Percentiles rank a stretch among this genome's conserved stretches.
phyloP scores from a whole-genome alignment of 2,329 filamentous ascomycete genomes.

The Pestalotiopsis sp. region DNA sequence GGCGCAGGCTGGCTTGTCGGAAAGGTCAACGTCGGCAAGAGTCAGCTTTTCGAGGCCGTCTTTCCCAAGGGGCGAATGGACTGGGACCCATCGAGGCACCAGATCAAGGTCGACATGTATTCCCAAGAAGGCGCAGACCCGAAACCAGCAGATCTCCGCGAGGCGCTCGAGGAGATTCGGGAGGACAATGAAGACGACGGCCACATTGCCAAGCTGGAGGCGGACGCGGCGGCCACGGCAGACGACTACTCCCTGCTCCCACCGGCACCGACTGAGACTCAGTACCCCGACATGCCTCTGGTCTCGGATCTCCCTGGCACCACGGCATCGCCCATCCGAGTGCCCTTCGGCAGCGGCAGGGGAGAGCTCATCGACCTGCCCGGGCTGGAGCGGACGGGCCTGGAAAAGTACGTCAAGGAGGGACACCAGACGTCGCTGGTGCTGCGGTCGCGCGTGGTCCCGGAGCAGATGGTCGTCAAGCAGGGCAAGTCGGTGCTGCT shows the following conservation, averaged over 20 bases:
- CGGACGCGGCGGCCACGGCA: slow-evolving; percentile 33
- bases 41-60: slow-evolving; percentile 82
- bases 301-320: slow-evolving; percentile 89
- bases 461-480: slow-evolving; percentile 74
- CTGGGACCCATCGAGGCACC: slow-evolving; percentile 36
- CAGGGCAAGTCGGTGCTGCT: slow-evolving; percentile 80
- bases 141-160: slow-evolving; percentile 11
- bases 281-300: slow-evolving; percentile 82
- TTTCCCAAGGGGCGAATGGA: slow-evolving; percentile 75
- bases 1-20: slow-evolving; percentile 95
- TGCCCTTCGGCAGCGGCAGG: slow-evolving; percentile 83
- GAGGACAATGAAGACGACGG: slow-evolving; percentile 18
- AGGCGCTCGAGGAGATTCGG: slow-evolving; percentile 2
- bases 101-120: slow-evolving; percentile 37
- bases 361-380: slow-evolving; percentile 95
- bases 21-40: slow-evolving; percentile 98
- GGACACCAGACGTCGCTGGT: slow-evolving; percentile 69
- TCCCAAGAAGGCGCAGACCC: slow-evolving; percentile 16
- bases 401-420: slow-evolving; percentile 72
- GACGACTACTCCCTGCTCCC: slow-evolving; percentile 68
- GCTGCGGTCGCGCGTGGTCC: slow-evolving; percentile 76
- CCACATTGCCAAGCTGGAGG: slow-evolving; percentile 27
- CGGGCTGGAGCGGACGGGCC: slow-evolving; percentile 73
- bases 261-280: slow-evolving; percentile 70
- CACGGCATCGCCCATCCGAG: slow-evolving; percentile 90